These are phyloP conservation scores for Zasmidium citrigriseum DNA, from an alignment of 2,329 filamentous ascomycete species.

Conservation along the genomic window DNA sequence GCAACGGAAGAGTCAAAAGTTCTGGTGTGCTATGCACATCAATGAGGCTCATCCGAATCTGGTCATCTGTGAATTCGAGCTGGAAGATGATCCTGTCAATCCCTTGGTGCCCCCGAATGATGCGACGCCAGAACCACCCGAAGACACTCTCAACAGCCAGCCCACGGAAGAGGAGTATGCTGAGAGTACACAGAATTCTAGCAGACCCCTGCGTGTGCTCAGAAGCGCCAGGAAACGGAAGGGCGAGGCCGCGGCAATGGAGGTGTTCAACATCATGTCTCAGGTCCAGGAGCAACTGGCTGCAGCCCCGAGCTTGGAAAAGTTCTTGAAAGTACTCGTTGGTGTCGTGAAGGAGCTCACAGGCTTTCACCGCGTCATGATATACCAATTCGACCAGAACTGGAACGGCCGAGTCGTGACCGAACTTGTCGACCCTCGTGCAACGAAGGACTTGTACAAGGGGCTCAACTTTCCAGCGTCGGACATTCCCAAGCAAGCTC, in stretches of 20 bases:
- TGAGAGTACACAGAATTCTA: conserved; percentile 74
- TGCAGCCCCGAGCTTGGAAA: conserved; percentile 68
- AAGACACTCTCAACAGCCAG: conserved; percentile 72
- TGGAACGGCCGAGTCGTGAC: conserved; percentile 88
- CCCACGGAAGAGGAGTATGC: conserved; percentile 73
- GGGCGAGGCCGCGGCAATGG: conserved; percentile 80
- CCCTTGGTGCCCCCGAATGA: conserved; percentile 64
- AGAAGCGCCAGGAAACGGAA: conserved; percentile 72
- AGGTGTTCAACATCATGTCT: conserved; percentile 88
- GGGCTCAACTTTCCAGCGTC: conserved; percentile 86
- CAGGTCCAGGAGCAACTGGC: conserved; percentile 87
- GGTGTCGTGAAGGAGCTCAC: conserved; percentile 88
- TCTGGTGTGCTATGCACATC: conserved; percentile 87
- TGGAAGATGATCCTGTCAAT: conserved; percentile 72
- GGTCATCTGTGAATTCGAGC: conserved; percentile 84
- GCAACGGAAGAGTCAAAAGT: conserved; percentile 59
- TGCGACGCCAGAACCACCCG: conserved; percentile 64
- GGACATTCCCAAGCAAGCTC: conserved; percentile 81
- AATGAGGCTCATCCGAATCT: conserved; percentile 67
- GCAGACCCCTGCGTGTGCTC: conserved; percentile 75
- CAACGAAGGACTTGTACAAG: conserved; percentile 81
- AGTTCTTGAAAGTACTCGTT: conserved; percentile 76
- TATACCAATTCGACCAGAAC: conserved; percentile 82
- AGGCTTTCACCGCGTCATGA: conserved; percentile 88
- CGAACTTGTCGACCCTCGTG: conserved; percentile 77